Percentiles rank a stretch among this genome's conserved stretches.
Evolutionary conservation across 108 stramenopile genomes (phyloP).

Genomic region (Fistulifera solaris): DNA sequence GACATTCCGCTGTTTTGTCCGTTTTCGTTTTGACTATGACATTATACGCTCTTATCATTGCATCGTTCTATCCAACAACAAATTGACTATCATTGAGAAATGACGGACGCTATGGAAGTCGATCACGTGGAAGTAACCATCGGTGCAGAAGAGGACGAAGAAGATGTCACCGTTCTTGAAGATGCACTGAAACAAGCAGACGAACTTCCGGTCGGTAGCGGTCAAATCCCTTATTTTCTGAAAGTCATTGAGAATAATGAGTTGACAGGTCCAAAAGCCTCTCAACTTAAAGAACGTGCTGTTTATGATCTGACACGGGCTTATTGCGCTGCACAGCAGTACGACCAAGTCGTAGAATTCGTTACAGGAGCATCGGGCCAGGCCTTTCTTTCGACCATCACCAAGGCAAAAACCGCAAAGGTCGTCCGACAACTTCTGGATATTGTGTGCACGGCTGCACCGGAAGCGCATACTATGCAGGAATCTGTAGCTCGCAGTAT

Average conservation of each 20-base stretch:
- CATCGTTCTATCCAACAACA: too few relatives aligned
- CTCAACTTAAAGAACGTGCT: conserved; percentile 80
- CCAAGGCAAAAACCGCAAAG: conserved; percentile 98
- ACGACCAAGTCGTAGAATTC: conserved; percentile 77
- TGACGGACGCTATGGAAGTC: conserved; percentile 2
- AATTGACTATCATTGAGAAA: too few relatives aligned
- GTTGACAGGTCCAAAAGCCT: conserved; percentile 61
- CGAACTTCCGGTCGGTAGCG: conserved; percentile 21
- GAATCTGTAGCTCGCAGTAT: conserved; percentile 79
- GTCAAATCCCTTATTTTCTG: conserved; percentile 37
- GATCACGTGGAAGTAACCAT: neutral
- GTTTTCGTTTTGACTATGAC: too few relatives aligned
- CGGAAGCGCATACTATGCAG: conserved; percentile 80
- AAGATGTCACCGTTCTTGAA: conserved; percentile 41
- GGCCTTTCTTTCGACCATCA: conserved; percentile 80
- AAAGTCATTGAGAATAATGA: conserved; percentile 46
- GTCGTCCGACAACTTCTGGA: conserved; percentile 95
- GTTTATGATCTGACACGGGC: conserved; percentile 85
- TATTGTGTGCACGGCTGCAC: conserved; percentile 79
- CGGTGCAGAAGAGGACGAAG: conserved; percentile 39
- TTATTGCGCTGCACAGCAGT: conserved; percentile 58
- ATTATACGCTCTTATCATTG: too few relatives aligned
- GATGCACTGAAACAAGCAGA: conserved; percentile 37
- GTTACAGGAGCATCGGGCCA: conserved; percentile 49
- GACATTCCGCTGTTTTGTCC: too few relatives aligned